Evolutionary conservation across 176 grass and related monocot species (phyloP), one percentile per base, ranked within the genome.

Genomic region (Eremochloa ophiuroides): DNA sequence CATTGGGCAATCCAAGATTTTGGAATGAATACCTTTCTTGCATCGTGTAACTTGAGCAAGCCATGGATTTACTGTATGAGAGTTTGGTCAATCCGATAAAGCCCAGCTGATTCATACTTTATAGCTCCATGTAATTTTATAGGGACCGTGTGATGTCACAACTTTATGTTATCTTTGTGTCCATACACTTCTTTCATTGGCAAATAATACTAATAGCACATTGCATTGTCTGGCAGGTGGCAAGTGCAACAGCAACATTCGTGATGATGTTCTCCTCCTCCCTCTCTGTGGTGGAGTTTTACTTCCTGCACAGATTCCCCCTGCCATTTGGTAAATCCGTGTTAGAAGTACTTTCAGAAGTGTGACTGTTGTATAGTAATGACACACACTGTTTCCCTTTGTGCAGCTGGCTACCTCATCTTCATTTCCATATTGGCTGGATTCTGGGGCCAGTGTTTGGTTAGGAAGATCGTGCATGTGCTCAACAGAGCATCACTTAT

Each of bases 251-350:
- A 75, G 91, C 97, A 44, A 99, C 97, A 80, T 99, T 99, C 25
- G 97, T 99, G 50, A 99, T 99, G 97, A 99, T 99, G 97, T 99
- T 99, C 87, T 99, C 97, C 48, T 99, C 97, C 5, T 99, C 93
- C 26, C 91, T 99, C 22, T 99, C 97, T 0, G 97, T 99, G 51
- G 91, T 96, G 30, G 97, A 99, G 77, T 99, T 99, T 39, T 96
- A 93, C 88, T 92, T 99, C 39, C 80, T 99, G 9, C 20, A 72
- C 37, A 91, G 93, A 89, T 99, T 99, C 73, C 97, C 97, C 59
- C 82, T 99, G 16, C 97, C 93, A 58, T 99, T 80, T 62, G 93
- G 96, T 99, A 91, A 46, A 84, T 66, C 4, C 31, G 15, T 31
- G 4, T 4, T 38, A 51, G 7, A 58, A 79, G 48, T 34, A n/a